Evolutionary conservation across 2,329 filamentous ascomycete genomes (phyloP).

Genomic region (Ilyonectria destructans): DNA sequence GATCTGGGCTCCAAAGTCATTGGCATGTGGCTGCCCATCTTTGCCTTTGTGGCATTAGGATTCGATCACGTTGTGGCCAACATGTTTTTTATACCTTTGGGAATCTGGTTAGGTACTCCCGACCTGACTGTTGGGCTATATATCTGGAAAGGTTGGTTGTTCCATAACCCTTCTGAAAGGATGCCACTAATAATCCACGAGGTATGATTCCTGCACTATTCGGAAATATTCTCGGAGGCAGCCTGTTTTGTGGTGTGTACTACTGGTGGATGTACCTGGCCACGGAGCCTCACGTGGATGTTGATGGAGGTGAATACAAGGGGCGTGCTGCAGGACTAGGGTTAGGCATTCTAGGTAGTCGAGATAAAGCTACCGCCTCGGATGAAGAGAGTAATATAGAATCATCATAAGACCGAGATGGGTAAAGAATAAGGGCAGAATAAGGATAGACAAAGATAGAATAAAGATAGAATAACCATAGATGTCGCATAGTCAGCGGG

Average conservation of each 20-base stretch:
- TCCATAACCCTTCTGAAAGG: too few species aligned
- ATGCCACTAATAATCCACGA: too few species aligned
- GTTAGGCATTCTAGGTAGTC: constrained; percentile 27
- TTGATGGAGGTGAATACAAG: constrained; percentile 34
- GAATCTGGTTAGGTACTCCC: constrained; percentile 64
- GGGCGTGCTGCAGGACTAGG: constrained; percentile 15
- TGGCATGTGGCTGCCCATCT: constrained; percentile 71
- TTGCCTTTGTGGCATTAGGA: constrained; percentile 68
- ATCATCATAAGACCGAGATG: neutral
- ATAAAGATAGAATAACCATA: too few species aligned
- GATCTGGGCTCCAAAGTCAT: constrained; percentile 69
- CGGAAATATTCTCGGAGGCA: constrained; percentile 70
- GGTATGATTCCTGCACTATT: constrained; percentile 59
- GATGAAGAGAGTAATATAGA: constrained; percentile 44
- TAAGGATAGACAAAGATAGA: too few species aligned
- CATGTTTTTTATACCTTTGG: constrained; percentile 69
- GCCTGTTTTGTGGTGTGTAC: constrained; percentile 65
- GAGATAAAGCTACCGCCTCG: constrained; percentile 12
- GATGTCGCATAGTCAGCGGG: too few species aligned
- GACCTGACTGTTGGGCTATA: constrained; percentile 65
- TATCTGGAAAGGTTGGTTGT: constrained; percentile 66
- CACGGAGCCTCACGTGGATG: constrained; percentile 30
- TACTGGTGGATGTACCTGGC: constrained; percentile 47
- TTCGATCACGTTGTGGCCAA: constrained; percentile 73
- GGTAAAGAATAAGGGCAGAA: too few species aligned